These are phyloP conservation scores for Ganoderma lucidum DNA, from an alignment of 1,284 basidiomycete species.

Conservation along the genomic window DNA sequence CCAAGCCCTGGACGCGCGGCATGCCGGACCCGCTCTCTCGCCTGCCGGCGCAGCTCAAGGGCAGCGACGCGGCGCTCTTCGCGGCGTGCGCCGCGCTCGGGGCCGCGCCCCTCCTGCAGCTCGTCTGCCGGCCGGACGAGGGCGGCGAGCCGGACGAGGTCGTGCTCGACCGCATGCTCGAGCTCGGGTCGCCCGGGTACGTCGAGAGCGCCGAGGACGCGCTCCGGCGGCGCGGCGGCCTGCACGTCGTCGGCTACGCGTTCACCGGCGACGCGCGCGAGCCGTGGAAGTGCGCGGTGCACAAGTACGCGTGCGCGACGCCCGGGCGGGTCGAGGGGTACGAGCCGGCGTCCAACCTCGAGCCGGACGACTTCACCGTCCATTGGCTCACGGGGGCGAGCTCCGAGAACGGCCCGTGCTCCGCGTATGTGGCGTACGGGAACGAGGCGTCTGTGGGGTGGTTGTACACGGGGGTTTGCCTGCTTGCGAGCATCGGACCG, in stretches of 20 bases:
- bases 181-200: not conserved
- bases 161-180: not conserved
- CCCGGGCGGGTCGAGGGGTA: no score
- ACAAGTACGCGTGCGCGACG: no score
- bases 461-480: not conserved
- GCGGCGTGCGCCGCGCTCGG: constrained; percentile 13
- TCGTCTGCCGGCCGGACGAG: not conserved
- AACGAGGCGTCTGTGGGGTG: not conserved
- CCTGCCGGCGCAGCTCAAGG: constrained; percentile 23
- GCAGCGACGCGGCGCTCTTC: constrained; percentile 28
- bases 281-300: not conserved
- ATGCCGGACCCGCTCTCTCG: not conserved
- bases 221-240: not conserved
- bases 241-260: not conserved
- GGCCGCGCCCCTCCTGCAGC: constrained; percentile 15
- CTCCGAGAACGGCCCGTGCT: not conserved
- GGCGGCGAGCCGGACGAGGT: not conserved
- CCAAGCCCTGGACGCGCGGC: not conserved
- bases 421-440: not conserved
- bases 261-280: not conserved
- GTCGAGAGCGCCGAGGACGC: not conserved
- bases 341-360: not conserved
- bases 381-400: not conserved
- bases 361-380: not conserved
- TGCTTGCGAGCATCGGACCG: not conserved